Conservation (phyloP, 108 stramenopile genomes). For the Cyclotella cryptica region DNA sequence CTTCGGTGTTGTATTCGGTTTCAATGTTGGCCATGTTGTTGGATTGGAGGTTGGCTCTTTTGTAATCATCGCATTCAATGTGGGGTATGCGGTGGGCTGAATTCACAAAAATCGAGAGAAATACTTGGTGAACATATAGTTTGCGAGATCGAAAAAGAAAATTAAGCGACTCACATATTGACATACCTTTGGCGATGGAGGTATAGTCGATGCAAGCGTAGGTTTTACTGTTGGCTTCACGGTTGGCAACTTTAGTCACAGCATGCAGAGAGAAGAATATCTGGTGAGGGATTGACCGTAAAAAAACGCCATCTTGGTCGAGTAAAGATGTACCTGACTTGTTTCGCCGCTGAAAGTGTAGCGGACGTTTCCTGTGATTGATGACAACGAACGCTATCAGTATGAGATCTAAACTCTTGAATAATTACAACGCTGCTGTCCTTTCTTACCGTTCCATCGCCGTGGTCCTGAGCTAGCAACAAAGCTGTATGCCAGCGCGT, state of each 20-base stretch:
- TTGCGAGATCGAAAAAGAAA: not conserved
- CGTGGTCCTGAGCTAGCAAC: slow-evolving; percentile 13
- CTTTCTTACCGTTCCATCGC: slow-evolving; percentile 18
- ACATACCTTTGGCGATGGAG: slow-evolving; percentile 30
- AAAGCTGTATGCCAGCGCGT: slow-evolving; percentile 9
- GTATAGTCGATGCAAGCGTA: not conserved
- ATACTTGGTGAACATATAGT: too few species aligned
- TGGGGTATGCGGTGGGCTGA: slow-evolving; percentile 7
- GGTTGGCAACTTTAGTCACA: not conserved
- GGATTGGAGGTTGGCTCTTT: slow-evolving; percentile 1
- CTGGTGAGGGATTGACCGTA: not conserved
- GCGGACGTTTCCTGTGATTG: slow-evolving; percentile 1
- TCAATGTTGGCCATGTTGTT: not conserved
- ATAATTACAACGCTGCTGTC: not conserved
- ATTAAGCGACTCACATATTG: slow-evolving; percentile 18
- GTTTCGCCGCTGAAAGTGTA: not conserved
- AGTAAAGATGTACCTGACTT: not conserved
- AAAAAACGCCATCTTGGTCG: not conserved
- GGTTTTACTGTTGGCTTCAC: not conserved
- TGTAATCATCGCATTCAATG: not conserved
- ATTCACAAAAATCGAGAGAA: not conserved
- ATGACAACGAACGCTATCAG: not conserved
- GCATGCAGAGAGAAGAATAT: not conserved
- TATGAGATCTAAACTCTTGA: not conserved
- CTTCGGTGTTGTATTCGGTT: not conserved